Evolutionary conservation across 306 rosid genomes (phyloP), one percentile per base, ranked within the genome.

Genomic region (Malus fusca): DNA sequence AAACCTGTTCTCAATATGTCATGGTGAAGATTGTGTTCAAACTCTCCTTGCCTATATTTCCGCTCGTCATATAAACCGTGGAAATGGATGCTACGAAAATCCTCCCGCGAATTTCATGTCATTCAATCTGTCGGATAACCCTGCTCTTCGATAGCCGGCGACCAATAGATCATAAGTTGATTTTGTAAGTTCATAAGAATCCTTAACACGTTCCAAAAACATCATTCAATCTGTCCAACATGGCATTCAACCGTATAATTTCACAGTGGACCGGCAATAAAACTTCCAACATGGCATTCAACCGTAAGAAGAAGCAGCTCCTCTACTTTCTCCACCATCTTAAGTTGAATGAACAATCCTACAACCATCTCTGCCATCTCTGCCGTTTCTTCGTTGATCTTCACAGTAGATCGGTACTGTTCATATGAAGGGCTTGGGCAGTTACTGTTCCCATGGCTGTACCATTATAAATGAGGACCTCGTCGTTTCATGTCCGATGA

Each of bases 191-290:
- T 72, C 78, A 75, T 79, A 72, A 66, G 60, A 68, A 55, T 79
- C 71, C 73, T 79, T 75, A 9, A 87, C 42, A 17, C 75, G 82
- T 76, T 87, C 88, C 81, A 86, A 82, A 80, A 86, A 90, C 78
- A 73, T 79, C 84, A 35, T 90, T 87, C 80, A 86, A 76, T 76
- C 90, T 83, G 78, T 86, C 96, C 70, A 73, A 62, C 82, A 74
- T 37, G 7, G 85, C 81, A 66, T 84, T 61, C 83, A 82, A 77
- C 80, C 78, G 67, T 66, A 90, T 75, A 74, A 86, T 77, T 65
- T 85, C 90, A 31, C 85, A 82, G 53, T 88, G 89, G 9, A 88
- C 64, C 26, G 14, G 81, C 14, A 81, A 42, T 73, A 89, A 78
- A 61, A 82, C 64, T 58, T 73, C 79, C 1, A 59, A 67, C 56